Evolutionary conservation across 352 stramenopile genomes (phyloP), one percentile per base, ranked within the genome.

Genomic region (Globisporangium nodosum): DNA sequence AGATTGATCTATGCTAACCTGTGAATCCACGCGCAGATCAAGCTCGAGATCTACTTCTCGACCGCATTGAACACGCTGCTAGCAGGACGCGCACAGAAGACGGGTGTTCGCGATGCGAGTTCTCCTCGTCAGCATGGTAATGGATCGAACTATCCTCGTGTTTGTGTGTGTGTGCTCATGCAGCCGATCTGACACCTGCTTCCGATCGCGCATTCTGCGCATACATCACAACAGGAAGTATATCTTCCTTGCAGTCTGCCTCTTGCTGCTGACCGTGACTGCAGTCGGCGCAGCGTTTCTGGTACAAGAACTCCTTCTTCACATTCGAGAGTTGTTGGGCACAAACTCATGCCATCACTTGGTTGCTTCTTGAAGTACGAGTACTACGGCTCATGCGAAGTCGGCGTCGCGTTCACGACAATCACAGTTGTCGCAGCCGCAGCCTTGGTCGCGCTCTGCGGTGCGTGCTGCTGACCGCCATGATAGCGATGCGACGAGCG

Each of bases 401-500:
- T 79, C 0, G 87, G 85, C 0, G 55, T 92, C 15, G 86, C 84
- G 5, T 96, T 96, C 64, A 93, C 81, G 40, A 88, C 89, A 1
- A 71, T 97, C 27, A 98, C 92, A 5, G 68, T 96, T n/a, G 69
- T 96, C 24, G 65, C 87, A 13, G 73, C 62, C 21, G 54, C 87
- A 3, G 5, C 97, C 16, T 49, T 87, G 69, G 54, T 93, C 84
- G 70, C 65, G 72, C 33, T 85, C 49, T 72, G 89, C 61, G 57
- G 61, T 68, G n/a, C 21, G 53, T 16, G 13, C 56, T 37, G 33
- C 33, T 37, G 5, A 37, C 33, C 33, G 5, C 33, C 33, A 9
- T 3, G 5, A 12, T 11, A 20, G 37, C 24, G 1, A 6, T 54
- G 31, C n/a, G 20, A 15, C 5, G 18, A 37, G 21, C 30, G 16